phyloP scores from a whole-genome alignment of 2,329 filamentous ascomycete species.

The Ceratocystis eucalypticola region DNA sequence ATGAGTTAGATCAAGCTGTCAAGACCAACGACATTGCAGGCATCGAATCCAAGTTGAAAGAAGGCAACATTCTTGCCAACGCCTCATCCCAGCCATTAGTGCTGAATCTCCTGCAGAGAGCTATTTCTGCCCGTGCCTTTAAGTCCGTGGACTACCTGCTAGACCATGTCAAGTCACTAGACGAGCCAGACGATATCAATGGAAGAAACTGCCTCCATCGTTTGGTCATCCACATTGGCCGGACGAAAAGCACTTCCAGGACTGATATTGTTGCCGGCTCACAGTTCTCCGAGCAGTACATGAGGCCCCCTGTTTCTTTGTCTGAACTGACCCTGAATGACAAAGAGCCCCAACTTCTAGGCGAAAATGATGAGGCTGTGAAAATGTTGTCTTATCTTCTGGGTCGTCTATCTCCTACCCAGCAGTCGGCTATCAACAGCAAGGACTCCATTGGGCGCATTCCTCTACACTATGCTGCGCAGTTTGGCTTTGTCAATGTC shows the following conservation, averaged over 20 bases:
- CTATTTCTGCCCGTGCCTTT: conserved; percentile 57
- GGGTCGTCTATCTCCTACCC: conserved; percentile 51
- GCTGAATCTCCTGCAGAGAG: conserved; percentile 65
- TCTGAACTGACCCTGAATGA: conserved; percentile 40
- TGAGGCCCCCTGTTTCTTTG: conserved; percentile 43
- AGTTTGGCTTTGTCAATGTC: conserved; percentile 86
- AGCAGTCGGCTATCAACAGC: conserved; percentile 52
- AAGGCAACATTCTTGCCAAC: conserved; percentile 32
- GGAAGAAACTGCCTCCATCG: conserved; percentile 87
- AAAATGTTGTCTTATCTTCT: conserved; percentile 51
- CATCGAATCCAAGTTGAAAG: conserved; percentile 13
- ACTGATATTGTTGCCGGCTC: conserved; percentile 17
- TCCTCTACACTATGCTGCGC: conserved; percentile 83
- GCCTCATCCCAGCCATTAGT: conserved; percentile 51
- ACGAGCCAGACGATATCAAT: conserved; percentile 87
- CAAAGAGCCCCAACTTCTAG: conserved; percentile 53
- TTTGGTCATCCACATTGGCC: conserved; percentile 80
- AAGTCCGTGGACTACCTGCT: conserved; percentile 60
- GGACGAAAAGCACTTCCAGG: conserved; percentile 40
- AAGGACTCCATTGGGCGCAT: conserved; percentile 70
- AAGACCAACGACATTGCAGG: conserved; percentile 48
- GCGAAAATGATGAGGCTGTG: conserved; percentile 61
- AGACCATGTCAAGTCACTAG: conserved; percentile 52
- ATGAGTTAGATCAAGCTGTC: conserved; percentile 59
- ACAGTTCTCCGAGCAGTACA: conserved; percentile 40